These are phyloP conservation scores for Saccharomycopsis sp. DNA, from an alignment of 805 yeast species.

Conservation along the genomic window DNA sequence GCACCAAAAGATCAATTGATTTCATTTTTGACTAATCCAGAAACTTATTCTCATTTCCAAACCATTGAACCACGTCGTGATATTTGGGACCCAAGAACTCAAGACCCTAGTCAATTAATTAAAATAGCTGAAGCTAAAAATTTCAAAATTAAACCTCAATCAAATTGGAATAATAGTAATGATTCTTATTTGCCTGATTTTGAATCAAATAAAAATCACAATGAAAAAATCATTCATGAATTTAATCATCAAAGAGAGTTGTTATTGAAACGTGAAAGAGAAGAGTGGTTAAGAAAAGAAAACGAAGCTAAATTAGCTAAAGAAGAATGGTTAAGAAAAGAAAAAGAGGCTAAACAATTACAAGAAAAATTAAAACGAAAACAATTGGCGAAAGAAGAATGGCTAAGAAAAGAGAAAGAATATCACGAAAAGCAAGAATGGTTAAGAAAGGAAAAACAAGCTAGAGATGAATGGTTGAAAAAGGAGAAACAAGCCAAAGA, in stretches of 20 bases:
- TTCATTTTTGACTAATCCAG: constrained; percentile 12
- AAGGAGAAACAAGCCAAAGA: constrained; percentile 5
- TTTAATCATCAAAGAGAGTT: neutral
- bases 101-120: constrained; percentile 8
- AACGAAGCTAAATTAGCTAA: neutral
- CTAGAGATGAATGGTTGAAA: constrained; percentile 7
- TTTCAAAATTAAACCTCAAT: neutral
- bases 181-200: neutral
- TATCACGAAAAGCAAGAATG: constrained; percentile 1
- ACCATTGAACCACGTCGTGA: constrained; percentile 3
- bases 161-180: neutral
- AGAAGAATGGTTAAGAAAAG: constrained; percentile 7
- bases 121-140: constrained; percentile 8
- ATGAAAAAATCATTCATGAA: constrained; percentile 7
- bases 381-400: constrained; percentile 2
- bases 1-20: constrained; percentile 1
- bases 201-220: constrained; percentile 11
- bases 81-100: constrained; percentile 9
- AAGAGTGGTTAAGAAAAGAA: neutral
- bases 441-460: constrained; percentile 5
- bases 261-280: neutral
- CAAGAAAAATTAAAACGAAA: constrained; percentile 3
- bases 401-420: neutral
- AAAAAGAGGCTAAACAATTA: constrained; percentile 2
- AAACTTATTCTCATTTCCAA: constrained; percentile 11